A percentile compares a stretch with the other conserved stretches of the same genome.
Evolutionary conservation across 495 filamentous ascomycete species (phyloP).

Genomic region (Penicillium dipodomyicola): DNA sequence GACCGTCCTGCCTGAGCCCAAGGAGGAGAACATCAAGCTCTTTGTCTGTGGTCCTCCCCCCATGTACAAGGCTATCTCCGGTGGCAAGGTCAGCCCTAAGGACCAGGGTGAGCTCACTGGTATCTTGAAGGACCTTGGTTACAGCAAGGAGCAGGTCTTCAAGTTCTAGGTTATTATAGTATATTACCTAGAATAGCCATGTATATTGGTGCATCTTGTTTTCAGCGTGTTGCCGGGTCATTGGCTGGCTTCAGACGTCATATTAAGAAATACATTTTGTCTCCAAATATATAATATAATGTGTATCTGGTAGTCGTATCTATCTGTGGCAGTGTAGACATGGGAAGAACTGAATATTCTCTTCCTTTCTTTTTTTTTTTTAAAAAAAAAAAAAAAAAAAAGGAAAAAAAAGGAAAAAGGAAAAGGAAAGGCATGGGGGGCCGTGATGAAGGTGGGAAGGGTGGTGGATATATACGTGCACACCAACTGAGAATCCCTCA

Average conservation of each 20-base stretch:
- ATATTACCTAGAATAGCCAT: slow-evolving; percentile 14
- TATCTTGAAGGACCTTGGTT: slow-evolving; percentile 84
- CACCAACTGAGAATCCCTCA: background rate
- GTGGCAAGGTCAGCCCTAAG: slow-evolving; percentile 78
- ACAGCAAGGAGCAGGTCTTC: slow-evolving; percentile 90
- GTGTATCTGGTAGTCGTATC: background rate
- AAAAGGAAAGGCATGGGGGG: background rate
- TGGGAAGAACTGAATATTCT: background rate
- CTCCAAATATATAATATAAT: background rate
- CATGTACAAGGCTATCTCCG: slow-evolving; percentile 90
- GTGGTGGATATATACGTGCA: background rate
- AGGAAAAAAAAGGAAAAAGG: background rate
- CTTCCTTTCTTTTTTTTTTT: too few relatives aligned
- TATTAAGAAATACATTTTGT: background rate
- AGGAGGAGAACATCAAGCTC: slow-evolving; percentile 84
- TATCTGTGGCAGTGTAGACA: background rate
- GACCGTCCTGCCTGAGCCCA: slow-evolving; percentile 87
- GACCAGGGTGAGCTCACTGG: slow-evolving; percentile 92
- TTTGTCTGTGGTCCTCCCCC: slow-evolving; percentile 89
- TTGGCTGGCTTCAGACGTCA: background rate
- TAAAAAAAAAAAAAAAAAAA: background rate
- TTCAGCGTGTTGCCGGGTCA: slow-evolving; percentile 5
- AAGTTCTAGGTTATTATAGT: slow-evolving; percentile 71
- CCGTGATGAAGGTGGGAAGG: background rate
- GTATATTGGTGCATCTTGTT: slow-evolving; percentile 24